Percentiles rank a stretch among this genome's conserved stretches.
These are phyloP conservation scores for Botrytis paeoniae DNA, from an alignment of 2,329 filamentous ascomycete species.

Conservation along the genomic window DNA sequence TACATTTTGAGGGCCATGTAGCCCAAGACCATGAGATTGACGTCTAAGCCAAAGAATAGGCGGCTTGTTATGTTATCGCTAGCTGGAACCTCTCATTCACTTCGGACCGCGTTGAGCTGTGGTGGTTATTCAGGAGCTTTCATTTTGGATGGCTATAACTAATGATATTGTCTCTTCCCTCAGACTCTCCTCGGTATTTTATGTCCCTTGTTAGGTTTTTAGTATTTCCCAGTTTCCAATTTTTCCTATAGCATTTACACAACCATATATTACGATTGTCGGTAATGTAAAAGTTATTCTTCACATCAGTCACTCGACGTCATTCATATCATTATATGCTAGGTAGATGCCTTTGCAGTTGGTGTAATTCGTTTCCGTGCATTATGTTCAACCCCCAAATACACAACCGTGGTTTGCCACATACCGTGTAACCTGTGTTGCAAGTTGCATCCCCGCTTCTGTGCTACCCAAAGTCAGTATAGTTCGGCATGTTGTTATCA, in stretches of 20 bases:
- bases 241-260: background rate
- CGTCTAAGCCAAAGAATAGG: background rate
- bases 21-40: background rate
- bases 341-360: background rate
- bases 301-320: background rate
- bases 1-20: background rate
- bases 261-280: background rate
- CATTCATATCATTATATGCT: background rate
- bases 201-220: background rate
- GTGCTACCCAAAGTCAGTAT: background rate
- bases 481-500: background rate
- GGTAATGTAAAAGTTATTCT: background rate
- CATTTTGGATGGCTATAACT: background rate
- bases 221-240: background rate
- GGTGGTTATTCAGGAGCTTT: background rate
- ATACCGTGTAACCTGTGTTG: background rate
- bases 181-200: background rate
- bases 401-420: background rate
- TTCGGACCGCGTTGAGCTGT: background rate
- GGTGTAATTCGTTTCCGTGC: background rate
- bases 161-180: background rate
- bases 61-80: background rate
- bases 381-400: background rate
- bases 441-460: background rate
- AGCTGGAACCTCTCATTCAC: background rate